Base-by-base conservation (phyloP, 2,329 filamentous ascomycete species). In the Calonectria naviculata region DNA sequence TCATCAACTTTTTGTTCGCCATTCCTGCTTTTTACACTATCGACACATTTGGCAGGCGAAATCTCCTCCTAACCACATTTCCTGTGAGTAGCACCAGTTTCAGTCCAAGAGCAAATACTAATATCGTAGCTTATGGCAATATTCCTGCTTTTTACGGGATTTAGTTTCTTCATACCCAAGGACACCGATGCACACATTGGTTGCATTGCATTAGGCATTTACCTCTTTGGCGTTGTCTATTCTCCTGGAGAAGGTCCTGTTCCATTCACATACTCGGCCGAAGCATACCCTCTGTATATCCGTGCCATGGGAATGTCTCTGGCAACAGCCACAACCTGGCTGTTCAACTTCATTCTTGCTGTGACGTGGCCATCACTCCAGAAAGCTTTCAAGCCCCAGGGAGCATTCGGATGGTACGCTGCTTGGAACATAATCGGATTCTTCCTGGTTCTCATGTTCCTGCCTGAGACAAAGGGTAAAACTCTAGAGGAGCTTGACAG, bases 31-130 rank as follows among this genome's bases (percentile, higher is more conserved):
- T 81, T 19, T 79, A 75, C 67, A 80, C 79, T 17, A 80, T 81
- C 31, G 92, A 94, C 77, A 92, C 88, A 0, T 93, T 91, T 70
- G 92, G 92, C 8, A 88, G 92, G 4, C 86, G 92, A 24, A 91
- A 91, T 73, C 83, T 93, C 34, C 74, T 75, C 17, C 74, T 76
- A 31, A 80, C 74, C 38, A 72, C 79, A 1, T 80, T 80, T 67
- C 78, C 79, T 9, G 74, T 75, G 49, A 71, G 74, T 69, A 24
- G 2, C n/a, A 13, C 5, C 10, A 12, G 17, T 15, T 3, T n/a
- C 9, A n/a, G 24, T 28, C 17, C 1, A 38, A 3, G n/a, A n/a
- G 29, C 38, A 31, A 24, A 15, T 17, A 31, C 49, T 15, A 65
- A n/a, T 13, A 7, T 15, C 6, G 21, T 24, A 70, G 68, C 81